A percentile compares a stretch with the other conserved stretches of the same genome.
phyloP scores from a whole-genome alignment of 2,329 filamentous ascomycete species.

The Xylaria sp. region DNA sequence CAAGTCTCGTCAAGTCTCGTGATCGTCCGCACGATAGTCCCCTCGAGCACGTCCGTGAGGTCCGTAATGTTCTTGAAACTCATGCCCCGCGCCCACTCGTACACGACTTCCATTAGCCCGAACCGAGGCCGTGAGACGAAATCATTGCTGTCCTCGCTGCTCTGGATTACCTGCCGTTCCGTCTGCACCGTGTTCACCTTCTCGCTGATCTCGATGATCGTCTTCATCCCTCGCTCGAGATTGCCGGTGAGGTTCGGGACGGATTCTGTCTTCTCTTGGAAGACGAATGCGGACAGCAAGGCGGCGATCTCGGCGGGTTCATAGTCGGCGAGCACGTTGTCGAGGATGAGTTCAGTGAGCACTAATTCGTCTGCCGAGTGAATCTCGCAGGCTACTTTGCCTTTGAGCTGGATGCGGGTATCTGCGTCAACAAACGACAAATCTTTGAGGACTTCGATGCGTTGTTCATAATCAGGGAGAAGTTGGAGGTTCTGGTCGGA shows the following conservation, averaged over 20 bases:
- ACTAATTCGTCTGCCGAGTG: constrained; percentile 97
- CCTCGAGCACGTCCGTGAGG: constrained; percentile 94
- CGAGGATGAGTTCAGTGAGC: constrained; percentile 92
- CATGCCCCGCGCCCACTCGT: constrained; percentile 98
- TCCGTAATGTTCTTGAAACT: constrained; percentile 98
- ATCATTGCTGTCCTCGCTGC: constrained; percentile 90
- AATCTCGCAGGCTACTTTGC: constrained; percentile 98
- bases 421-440: constrained; percentile 91
- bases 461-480: constrained; percentile 95
- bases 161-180: constrained; percentile 89
- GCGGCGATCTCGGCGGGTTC: constrained; percentile 97
- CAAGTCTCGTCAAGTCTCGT: constrained; percentile 95
- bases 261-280: constrained; percentile 93
- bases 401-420: constrained; percentile 91
- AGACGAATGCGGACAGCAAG: constrained; percentile 92
- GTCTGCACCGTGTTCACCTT: constrained; percentile 93
- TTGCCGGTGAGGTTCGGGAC: constrained; percentile 83
- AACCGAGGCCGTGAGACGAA: constrained; percentile 90
- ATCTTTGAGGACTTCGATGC: constrained; percentile 90
- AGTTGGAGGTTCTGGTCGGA: constrained; percentile 97
- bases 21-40: constrained; percentile 95
- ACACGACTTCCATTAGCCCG: constrained; percentile 95
- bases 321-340: constrained; percentile 95
- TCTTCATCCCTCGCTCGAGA: constrained; percentile 83
- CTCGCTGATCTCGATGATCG: constrained; percentile 89